Base-by-base conservation (phyloP, 768 basidiomycete genomes). In the Lactifluus echinatus region DNA sequence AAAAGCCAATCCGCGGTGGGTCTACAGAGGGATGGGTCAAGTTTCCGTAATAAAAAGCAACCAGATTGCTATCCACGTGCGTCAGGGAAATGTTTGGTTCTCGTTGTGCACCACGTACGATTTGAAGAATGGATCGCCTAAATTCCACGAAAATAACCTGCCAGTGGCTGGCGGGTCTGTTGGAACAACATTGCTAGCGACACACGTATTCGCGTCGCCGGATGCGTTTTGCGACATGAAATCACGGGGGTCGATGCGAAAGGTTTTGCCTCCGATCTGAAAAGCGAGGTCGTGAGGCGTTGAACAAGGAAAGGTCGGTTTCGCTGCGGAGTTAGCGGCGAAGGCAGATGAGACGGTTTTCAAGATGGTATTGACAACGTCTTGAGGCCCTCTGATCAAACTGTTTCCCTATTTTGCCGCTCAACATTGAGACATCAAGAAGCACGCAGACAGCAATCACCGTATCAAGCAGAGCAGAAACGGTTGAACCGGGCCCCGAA, bases 191-290 rank as follows among this genome's bases (percentile, higher is more conserved):
- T 55, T 59, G 40, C 31, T 29, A 26, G 54, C 54, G 39, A 56
- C 36, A 40, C 61, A 62, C 33, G 53, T 60, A 7, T 19, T 62
- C n/a, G 50, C 39, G 45, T 62, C 58, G 29, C 50, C 26, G 8
- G 39, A n/a, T 31, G 65, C 70, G 3, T 69, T 69, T 59, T 79
- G 79, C 12, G 68, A 69, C 2, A 77, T 70, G 59, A 89, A 83
- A 67, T 90, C 88, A 23, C 85, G 79, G n/a, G 87, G 83, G 67
- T 89, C 88, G n/a, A 89, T 77, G 1, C 84, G 79, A 71, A 17
- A 88, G 74, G 61, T 89, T 84, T 12, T 75, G 66, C 3, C 61
- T 40, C 61, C 61, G 17, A 62, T 59, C 42, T 60, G 57, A 53
- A 62, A 62, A 5, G 50, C 8, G 10, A 62, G 58, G 21, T 40